A percentile compares a stretch with the other conserved stretches of the same genome.
phyloP scores from a whole-genome alignment of 495 filamentous ascomycete species.

The Aspergillus conjunctus region DNA sequence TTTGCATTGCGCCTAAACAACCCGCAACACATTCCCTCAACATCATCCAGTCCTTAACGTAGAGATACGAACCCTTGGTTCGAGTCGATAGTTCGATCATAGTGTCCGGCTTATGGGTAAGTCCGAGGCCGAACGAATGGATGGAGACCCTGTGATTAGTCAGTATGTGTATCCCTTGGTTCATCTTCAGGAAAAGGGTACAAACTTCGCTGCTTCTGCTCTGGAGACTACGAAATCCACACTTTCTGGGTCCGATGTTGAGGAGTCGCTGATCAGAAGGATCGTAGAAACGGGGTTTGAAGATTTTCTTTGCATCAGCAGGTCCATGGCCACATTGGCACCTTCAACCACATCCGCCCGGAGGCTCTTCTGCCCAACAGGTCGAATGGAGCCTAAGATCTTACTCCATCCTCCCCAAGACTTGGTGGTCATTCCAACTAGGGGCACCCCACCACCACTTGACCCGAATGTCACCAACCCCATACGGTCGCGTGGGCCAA shows the following conservation, averaged over 20 bases:
- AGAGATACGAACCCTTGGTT: constrained; percentile 96
- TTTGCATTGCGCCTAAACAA: constrained; percentile 91
- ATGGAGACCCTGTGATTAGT: constrained; percentile 73
- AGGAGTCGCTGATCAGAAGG: constrained; percentile 96
- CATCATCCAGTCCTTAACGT: constrained; percentile 99
- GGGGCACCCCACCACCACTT: constrained; percentile 85
- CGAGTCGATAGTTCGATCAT: constrained; percentile 97
- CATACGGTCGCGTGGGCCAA: constrained; percentile 96
- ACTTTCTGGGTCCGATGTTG: constrained; percentile 93
- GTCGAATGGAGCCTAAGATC: constrained; percentile 83
- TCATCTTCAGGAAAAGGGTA: constrained; percentile 13
- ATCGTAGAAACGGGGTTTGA: constrained; percentile 97
- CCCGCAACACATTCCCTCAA: constrained; percentile 94
- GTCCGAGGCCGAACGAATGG: constrained; percentile 92
- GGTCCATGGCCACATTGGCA: constrained; percentile 97
- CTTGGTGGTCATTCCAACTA: constrained; percentile 98
- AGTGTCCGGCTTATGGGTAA: constrained; percentile 97
- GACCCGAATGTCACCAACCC: constrained; percentile 97
- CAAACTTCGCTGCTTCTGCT: constrained; percentile 95
- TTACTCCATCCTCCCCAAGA: constrained; percentile 90
- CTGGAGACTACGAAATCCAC: constrained; percentile 98
- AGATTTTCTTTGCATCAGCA: constrained; percentile 96
- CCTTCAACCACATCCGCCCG: constrained; percentile 97
- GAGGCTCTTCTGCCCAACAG: constrained; percentile 94
- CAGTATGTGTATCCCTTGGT: constrained; percentile 24